Evolutionary conservation across 148 eudicot genomes (phyloP), one percentile per base, ranked within the genome.

Genomic region (Fagopyrum tataricum): DNA sequence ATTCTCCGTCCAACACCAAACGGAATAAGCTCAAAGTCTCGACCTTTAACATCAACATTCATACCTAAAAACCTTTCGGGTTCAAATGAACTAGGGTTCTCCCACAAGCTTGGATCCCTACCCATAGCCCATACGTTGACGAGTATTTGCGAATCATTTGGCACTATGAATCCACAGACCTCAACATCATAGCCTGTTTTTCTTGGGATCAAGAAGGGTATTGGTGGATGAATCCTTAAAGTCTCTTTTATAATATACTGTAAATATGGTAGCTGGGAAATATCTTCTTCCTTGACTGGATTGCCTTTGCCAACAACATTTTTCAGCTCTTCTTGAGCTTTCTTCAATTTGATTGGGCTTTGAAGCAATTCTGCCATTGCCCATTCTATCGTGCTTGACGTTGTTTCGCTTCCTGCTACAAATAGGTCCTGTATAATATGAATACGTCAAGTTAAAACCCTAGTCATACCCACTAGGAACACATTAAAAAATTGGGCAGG

Each of bases 81-180:
- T 31, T 75, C 72, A 61, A 82, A 82, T 48, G 44, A 59, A 26
- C 74, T 68, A 18, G 82, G 82, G 40, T 67, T 68, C 2, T 73
- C 76, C 78, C 82, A 82, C 15, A 72, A 41, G 12, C 70, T 56
- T 1, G 74, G 69, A 40, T 82, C 85, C 62, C 82, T 70, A 18
- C 85, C 85, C 4, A 83, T 83, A 1, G 81, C 79, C 81, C 83
- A 83, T 7, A 74, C 83, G 78, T 83, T 83, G 0, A 83, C 77
- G 21, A 83, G 47, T 7, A 83, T 66, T 67, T 83, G 86, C 0
- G 86, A 72, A 18, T 78, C 72, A 64, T 76, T 76, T 6, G 83
- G 81, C 0, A 83, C 9, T 14, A 74, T 78, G 31, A 21, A 78
- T 4, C 78, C 81, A 12, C 31, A 73, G 0, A 80, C 18, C 6